Evolutionary conservation across 2,329 filamentous ascomycete genomes (phyloP).

Genomic region (Verticillium alfalfae): DNA sequence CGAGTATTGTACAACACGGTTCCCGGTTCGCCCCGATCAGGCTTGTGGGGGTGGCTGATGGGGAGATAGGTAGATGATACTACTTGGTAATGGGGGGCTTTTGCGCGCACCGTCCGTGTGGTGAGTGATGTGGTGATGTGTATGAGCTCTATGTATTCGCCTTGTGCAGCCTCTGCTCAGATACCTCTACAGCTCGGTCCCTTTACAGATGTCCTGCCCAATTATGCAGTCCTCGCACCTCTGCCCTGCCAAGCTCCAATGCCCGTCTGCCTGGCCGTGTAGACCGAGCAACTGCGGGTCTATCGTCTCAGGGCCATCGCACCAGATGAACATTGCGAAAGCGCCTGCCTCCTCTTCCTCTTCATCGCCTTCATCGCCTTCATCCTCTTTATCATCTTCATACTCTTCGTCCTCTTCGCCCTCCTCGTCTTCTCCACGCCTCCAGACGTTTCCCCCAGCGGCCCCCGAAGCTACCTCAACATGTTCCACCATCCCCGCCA

Average conservation of each 20-base stretch:
- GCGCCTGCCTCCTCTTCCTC: neutral
- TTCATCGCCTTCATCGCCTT: neutral
- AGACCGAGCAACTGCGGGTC: neutral
- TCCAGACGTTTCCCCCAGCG: too few species aligned
- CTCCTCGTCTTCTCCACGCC: neutral
- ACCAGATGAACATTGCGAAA: neutral
- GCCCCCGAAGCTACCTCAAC: neutral
- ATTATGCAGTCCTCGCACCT: neutral
- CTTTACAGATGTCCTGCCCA: neutral
- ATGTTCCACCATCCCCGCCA: neutral
- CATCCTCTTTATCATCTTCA: neutral
- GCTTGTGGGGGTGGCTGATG: constrained; percentile 4
- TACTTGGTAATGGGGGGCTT: neutral
- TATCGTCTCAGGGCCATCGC: neutral
- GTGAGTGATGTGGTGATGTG: neutral
- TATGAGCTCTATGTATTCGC: too few species aligned
- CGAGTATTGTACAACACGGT: neutral
- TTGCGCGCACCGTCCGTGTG: neutral
- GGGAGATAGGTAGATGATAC: constrained; percentile 13
- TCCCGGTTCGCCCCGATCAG: neutral
- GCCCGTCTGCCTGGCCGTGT: neutral
- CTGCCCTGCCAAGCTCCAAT: neutral
- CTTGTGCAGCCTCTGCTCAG: too few species aligned
- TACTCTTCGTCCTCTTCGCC: neutral
- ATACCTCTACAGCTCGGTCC: neutral